Conservation (phyloP, 2,329 filamentous ascomycete genomes). For the Aspergillus unguis region DNA sequence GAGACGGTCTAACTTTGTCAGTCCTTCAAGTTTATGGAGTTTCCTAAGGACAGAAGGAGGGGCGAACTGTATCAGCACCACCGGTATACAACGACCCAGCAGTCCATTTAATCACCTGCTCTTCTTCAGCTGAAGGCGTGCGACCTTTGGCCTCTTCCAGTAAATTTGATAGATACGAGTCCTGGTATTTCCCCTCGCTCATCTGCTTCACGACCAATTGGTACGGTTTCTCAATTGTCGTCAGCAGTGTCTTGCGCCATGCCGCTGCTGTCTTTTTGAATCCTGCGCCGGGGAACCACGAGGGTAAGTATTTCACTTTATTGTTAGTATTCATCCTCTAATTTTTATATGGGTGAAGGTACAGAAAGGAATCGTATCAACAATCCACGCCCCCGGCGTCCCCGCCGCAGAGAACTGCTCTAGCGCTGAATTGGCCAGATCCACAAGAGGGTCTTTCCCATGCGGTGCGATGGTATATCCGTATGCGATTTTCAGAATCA, state of each 20-base stretch:
- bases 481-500: slow-evolving; percentile 45
- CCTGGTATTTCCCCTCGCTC: slow-evolving; percentile 24
- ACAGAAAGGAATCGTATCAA: slow-evolving; percentile 44
- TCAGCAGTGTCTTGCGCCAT: slow-evolving; percentile 28
- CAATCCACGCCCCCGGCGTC: slow-evolving; percentile 44
- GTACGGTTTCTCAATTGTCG: slow-evolving; percentile 41
- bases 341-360: background rate
- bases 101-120: slow-evolving; percentile 9
- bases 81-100: slow-evolving; percentile 3
- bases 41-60: background rate
- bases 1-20: slow-evolving; percentile 10
- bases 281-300: slow-evolving; percentile 45
- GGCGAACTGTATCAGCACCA: slow-evolving; percentile 13
- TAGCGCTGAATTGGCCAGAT: slow-evolving; percentile 41
- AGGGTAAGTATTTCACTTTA: slow-evolving; percentile 35
- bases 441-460: slow-evolving; percentile 34
- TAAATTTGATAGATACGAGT: slow-evolving; percentile 42
- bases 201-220: slow-evolving; percentile 44
- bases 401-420: slow-evolving; percentile 39
- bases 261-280: slow-evolving; percentile 43
- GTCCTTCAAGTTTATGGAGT: background rate
- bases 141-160: slow-evolving; percentile 16
- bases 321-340: background rate
- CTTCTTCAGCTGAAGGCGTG: background rate
- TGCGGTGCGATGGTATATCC: slow-evolving; percentile 26